Conservation (phyloP, 2,329 filamentous ascomycete genomes). For the Fusarium sp. region DNA sequence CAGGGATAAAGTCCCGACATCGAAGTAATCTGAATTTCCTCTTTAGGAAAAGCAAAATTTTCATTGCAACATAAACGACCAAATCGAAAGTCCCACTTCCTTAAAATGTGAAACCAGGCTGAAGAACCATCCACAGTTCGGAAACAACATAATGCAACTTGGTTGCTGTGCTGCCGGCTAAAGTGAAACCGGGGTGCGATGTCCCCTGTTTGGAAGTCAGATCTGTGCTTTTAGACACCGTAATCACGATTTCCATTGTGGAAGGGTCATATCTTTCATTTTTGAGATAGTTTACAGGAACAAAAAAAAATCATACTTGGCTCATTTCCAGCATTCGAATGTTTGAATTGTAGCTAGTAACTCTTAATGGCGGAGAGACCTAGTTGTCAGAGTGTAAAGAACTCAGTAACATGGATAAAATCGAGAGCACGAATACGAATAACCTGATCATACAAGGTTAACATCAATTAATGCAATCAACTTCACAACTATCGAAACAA, state of each 20-base stretch:
- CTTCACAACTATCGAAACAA: background rate
- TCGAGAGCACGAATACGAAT: background rate
- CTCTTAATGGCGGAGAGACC: background rate
- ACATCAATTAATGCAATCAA: background rate
- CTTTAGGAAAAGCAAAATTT: background rate
- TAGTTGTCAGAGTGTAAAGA: too few relatives aligned
- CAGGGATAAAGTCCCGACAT: background rate
- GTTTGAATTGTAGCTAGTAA: too few relatives aligned
- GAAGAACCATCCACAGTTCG: background rate
- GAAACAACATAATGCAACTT: background rate
- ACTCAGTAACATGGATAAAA: background rate
- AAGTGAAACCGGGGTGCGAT: background rate
- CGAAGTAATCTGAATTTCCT: constrained; percentile 4
- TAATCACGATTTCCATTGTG: constrained; percentile 5
- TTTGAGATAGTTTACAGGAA: too few relatives aligned
- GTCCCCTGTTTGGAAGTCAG: background rate
- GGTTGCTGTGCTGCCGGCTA: background rate
- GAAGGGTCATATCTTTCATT: background rate
- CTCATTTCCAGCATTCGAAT: too few relatives aligned
- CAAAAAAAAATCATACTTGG: too few relatives aligned
- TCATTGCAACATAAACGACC: background rate
- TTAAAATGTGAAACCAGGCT: background rate
- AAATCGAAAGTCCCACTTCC: background rate
- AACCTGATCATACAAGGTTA: background rate
- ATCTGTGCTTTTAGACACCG: background rate